Evolutionary conservation across 495 filamentous ascomycete genomes (phyloP), one percentile per base, ranked within the genome.

Genomic region (Extremus antarcticus): DNA sequence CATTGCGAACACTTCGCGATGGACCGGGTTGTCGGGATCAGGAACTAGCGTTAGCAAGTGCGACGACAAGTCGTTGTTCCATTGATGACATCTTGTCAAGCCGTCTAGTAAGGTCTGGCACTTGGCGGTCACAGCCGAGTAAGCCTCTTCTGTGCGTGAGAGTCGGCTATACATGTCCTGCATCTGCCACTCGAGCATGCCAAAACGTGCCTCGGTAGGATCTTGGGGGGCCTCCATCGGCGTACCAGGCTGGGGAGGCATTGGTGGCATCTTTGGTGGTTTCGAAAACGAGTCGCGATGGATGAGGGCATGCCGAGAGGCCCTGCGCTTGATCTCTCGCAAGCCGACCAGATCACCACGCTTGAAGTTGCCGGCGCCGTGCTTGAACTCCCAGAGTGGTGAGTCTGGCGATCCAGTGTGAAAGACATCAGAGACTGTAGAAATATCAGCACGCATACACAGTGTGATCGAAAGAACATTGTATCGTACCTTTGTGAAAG

Each of bases 351-450:
- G 73, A 69, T 98, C 92, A 45, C 92, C 92, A 60, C 90, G 80
- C 70, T 90, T 95, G 75, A 98, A 98, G 68, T 86, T 97, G 25
- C 92, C 92, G 67, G 92, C 94, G 48, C 92, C 92, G 67, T 98
- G 92, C 71, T 96, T 98, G 68, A 98, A 98, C 68, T 98, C 92
- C 92, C 92, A 98, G 17, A 98, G 75, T 3, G 92, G 86, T 48
- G 91, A 87, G 64, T 98, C 94, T 2, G 92, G 89, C n/a, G 84
- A 87, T 13, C 94, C 90, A 39, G 88, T 95, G 66, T 96, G 92
- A 67, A 98, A 98, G 21, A 97, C 94, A 69, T 98, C 92, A 78
- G 92, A 95, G 61, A 97, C 92, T 98, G 59, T 25, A 10, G 41
- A 21, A 4, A 11, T 3, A 51, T 61, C 21, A 61, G 55, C 38